Base-by-base conservation (phyloP, 202 grass and related monocot genomes). In the Digitaria exilis region DNA sequence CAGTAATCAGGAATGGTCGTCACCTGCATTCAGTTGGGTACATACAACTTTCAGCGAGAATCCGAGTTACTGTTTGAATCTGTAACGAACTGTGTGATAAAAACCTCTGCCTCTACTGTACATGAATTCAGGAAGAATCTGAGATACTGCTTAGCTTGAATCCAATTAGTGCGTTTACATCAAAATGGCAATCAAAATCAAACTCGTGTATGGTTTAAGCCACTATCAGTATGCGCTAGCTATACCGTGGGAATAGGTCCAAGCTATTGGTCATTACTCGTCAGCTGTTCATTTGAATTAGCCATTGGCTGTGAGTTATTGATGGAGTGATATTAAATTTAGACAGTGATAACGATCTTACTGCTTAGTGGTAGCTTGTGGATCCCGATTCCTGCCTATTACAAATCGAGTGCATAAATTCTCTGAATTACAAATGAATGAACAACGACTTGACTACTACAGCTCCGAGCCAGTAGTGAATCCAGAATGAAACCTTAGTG, bases 281-380 rank as follows among this genome's bases (percentile, higher is more conserved):
- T 50, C 81, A 77, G 79, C 72, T 77, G 73, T 83, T 78, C 63
- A 35, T 34, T 87, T 63, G 85, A 82, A 55, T 54, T 82, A 73
- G 65, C 61, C 73, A 78, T 24, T 26, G 18, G 9, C n/a, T 77
- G 52, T 80, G 19, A 69, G 69, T 39, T 82, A 70, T 31, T 76
- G 54, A 24, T 71, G 35, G 58, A n/a, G 2, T 37, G 35, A 10
- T 34, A 73, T 83, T 83, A 65, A 83, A 30, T 70, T 24, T 78
- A 57, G 80, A 82, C 52, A 88, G 65, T 57, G 86, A 57, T 78
- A 56, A 57, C 19, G 71, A 77, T 16, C 45, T 64, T 62, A 59
- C 24, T 4, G 11, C 11, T 25, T 25, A 63, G 56, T 63, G 60
- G 18, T 15, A 29, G 54, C 63, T 60, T 30, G 49, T 50, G 39